Conservation (phyloP, 2,329 filamentous ascomycete genomes). For the Trichoderma polysporum region DNA sequence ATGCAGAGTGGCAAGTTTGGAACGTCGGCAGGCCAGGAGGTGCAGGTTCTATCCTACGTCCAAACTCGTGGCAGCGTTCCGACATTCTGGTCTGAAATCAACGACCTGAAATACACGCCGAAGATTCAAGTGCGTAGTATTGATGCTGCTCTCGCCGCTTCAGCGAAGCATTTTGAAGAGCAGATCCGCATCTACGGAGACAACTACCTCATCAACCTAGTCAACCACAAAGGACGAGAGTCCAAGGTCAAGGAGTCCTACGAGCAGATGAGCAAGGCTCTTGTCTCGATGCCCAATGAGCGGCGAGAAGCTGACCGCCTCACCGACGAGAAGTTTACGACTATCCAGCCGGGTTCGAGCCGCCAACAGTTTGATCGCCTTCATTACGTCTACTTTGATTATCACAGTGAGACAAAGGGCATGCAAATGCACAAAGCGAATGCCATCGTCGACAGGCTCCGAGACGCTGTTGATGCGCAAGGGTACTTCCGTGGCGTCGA, state of each 20-base stretch:
- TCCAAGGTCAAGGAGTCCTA: conserved; percentile 88
- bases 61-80: conserved; percentile 96
- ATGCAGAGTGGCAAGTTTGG: conserved; percentile 72
- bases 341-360: conserved; percentile 64
- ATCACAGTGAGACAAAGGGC: conserved; percentile 96
- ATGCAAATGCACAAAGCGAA: conserved; percentile 90
- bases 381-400: conserved; percentile 98
- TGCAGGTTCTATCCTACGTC: conserved; percentile 89
- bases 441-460: conserved; percentile 78
- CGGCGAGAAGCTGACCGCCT: conserved; percentile 61
- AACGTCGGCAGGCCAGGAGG: conserved; percentile 63
- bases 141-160: conserved; percentile 75
- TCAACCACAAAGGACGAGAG: conserved; percentile 94
- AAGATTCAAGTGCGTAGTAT: conserved; percentile 84
- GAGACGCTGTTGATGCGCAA: conserved; percentile 72
- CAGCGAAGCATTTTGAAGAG: conserved; percentile 85
- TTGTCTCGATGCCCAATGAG: conserved; percentile 70
- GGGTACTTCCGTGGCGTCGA: conserved; percentile 93
- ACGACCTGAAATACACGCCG: conserved; percentile 86
- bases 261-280: conserved; percentile 78
- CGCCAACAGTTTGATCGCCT: conserved; percentile 72
- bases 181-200: conserved; percentile 93
- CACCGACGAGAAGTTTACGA: conserved; percentile 77
- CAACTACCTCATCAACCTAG: conserved; percentile 94
- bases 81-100: conserved; percentile 94